Percentiles rank a stretch among this genome's conserved stretches.
These are phyloP conservation scores for Tetracladium setigerum DNA, from an alignment of 495 filamentous ascomycete species.

Conservation along the genomic window DNA sequence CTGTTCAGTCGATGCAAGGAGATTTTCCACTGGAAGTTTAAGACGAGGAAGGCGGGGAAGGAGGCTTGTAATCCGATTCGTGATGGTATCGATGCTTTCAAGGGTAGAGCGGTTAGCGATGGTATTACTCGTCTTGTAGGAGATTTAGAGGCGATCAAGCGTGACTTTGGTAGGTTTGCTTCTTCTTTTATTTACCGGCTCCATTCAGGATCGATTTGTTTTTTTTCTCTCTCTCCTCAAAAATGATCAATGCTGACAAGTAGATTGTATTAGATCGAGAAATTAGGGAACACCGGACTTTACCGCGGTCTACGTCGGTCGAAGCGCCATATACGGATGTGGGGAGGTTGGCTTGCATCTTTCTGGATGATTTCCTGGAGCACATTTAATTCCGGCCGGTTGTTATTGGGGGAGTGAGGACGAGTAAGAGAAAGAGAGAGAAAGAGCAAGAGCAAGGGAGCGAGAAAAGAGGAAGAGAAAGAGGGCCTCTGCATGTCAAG, in stretches of 20 bases:
- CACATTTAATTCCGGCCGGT: no score
- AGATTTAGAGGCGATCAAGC: slow-evolving; percentile 7
- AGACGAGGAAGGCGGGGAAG: slow-evolving; percentile 20
- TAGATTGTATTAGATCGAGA: slow-evolving; percentile 14
- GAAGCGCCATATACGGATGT: slow-evolving; percentile 10
- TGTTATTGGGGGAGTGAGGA: no score
- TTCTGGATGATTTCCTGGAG: slow-evolving; percentile 19
- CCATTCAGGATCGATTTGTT: no score
- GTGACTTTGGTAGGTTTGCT: slow-evolving; percentile 14
- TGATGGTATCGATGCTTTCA: slow-evolving; percentile 19
- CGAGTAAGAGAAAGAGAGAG: no score
- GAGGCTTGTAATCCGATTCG: slow-evolving; percentile 22
- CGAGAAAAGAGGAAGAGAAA: no score
- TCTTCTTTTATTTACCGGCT: no score
- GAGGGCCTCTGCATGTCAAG: no score
- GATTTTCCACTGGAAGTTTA: slow-evolving; percentile 23
- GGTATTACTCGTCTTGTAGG: slow-evolving; percentile 7
- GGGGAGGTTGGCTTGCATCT: slow-evolving; percentile 17
- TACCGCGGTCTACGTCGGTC: no score
- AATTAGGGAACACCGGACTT: slow-evolving; percentile 9
- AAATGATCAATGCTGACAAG: no score
- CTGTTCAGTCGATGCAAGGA: slow-evolving; percentile 22
- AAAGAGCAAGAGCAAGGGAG: no score
- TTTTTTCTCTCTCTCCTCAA: no score
- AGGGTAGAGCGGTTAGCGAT: slow-evolving; percentile 1